Percentiles rank a stretch among this genome's conserved stretches.
Evolutionary conservation across 805 yeast genomes (phyloP).

Genomic region (Saturnispora besseyi): DNA sequence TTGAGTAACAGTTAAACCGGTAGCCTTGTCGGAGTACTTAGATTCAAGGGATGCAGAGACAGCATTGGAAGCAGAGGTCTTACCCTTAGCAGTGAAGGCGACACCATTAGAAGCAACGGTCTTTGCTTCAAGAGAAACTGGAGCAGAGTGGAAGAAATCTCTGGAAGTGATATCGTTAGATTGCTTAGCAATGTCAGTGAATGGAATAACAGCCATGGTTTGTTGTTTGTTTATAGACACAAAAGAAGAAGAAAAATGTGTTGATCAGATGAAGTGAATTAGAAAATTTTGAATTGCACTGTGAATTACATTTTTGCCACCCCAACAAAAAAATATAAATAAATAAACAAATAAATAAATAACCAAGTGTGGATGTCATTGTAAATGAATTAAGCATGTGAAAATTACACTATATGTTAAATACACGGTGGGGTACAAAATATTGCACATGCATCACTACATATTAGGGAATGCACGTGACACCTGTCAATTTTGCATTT

Average conservation of each 20-base stretch:
- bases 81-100: conserved; percentile 88
- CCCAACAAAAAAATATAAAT: background rate
- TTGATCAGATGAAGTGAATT: background rate
- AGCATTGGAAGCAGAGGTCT: conserved; percentile 53
- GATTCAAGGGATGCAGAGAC: conserved; percentile 86
- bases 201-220: conserved; percentile 77
- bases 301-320: background rate
- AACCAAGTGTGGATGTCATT: too few species aligned
- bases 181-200: conserved; percentile 87
- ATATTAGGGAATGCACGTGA: too few species aligned
- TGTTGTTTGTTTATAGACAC: background rate
- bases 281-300: background rate
- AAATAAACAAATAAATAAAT: background rate
- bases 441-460: background rate
- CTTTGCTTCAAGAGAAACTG: conserved; percentile 82
- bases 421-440: background rate
- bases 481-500: too few species aligned
- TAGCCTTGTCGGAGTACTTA: conserved; percentile 83
- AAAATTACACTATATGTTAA: background rate
- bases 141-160: conserved; percentile 89
- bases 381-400: background rate
- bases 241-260: background rate
- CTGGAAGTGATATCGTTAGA: conserved; percentile 81
- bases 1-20: conserved; percentile 90
- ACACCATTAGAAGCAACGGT: conserved; percentile 96